Conservation (phyloP, 1,139 yeast species). For the Yamadazyma jaroonii region DNA sequence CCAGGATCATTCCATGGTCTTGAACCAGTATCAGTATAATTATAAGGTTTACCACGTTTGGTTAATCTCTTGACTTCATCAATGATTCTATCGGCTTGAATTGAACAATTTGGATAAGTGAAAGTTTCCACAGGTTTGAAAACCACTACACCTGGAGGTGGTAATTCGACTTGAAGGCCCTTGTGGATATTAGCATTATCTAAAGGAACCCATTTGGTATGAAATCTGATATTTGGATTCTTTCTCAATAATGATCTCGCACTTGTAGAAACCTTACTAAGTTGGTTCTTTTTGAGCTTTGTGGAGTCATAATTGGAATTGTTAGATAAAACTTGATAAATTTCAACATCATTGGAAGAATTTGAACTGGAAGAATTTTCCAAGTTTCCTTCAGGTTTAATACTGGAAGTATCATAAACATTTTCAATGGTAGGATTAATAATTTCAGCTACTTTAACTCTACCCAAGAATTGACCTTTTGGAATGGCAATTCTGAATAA, state of each 20-base stretch:
- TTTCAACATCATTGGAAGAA: conserved; percentile 33
- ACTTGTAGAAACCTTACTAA: conserved; percentile 14
- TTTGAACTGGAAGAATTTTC: conserved; percentile 6
- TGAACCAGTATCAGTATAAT: conserved; percentile 52
- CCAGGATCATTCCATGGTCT: conserved; percentile 95
- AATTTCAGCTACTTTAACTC: conserved; percentile 68
- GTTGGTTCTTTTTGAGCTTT: conserved; percentile 18
- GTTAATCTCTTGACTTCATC: conserved; percentile 67
- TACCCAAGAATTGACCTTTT: conserved; percentile 78
- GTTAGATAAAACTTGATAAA: conserved; percentile 40
- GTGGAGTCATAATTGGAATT: conserved; percentile 19
- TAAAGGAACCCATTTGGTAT: conserved; percentile 81
- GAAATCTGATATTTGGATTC: conserved; percentile 43
- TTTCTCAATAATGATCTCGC: conserved; percentile 22
- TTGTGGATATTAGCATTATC: conserved; percentile 55
- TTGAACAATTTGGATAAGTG: conserved; percentile 76
- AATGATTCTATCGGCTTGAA: conserved; percentile 65
- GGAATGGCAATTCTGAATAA: conserved; percentile 79
- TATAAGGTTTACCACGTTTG: conserved; percentile 54
- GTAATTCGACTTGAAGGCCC: conserved; percentile 59
- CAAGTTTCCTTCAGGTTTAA: conserved; percentile 8
- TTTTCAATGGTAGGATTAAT: conserved; percentile 49
- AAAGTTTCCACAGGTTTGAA: conserved; percentile 81
- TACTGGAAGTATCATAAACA: conserved; percentile 9
- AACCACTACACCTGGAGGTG: conserved; percentile 89